These are phyloP conservation scores for Margaritispora aquatica DNA, from an alignment of 495 filamentous ascomycete species.

Conservation along the genomic window DNA sequence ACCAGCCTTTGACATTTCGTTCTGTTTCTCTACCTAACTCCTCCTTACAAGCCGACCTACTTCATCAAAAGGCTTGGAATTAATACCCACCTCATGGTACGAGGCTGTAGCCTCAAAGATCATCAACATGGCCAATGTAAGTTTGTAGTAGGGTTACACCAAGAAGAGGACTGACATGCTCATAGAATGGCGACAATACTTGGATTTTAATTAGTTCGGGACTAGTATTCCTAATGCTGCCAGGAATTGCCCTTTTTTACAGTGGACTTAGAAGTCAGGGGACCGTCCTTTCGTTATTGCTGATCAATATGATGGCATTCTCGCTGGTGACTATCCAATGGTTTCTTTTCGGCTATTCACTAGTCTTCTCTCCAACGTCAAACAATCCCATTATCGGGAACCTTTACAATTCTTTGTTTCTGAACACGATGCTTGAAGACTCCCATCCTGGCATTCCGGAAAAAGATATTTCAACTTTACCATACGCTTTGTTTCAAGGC, in stretches of 20 bases:
- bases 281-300: slow-evolving; percentile 86
- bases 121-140: background rate
- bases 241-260: slow-evolving; percentile 96
- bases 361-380: slow-evolving; percentile 69
- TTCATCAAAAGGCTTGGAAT: no score
- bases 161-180: background rate
- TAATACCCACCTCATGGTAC: no score
- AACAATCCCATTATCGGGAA: background rate
- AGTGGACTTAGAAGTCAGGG: slow-evolving; percentile 88
- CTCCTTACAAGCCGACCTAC: no score
- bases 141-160: background rate
- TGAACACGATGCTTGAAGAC: background rate
- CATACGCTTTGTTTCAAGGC: slow-evolving; percentile 66
- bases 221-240: slow-evolving; percentile 66
- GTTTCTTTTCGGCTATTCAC: slow-evolving; percentile 97
- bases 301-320: slow-evolving; percentile 82
- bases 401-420: background rate
- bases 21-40: no score
- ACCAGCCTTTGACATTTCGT: no score
- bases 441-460: background rate
- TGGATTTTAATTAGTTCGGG: slow-evolving; percentile 1
- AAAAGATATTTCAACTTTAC: slow-evolving; percentile 67
- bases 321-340: slow-evolving; percentile 89
- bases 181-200: background rate
- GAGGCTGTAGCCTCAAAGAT: no score